A percentile compares a stretch with the other conserved stretches of the same genome.
Conservation (phyloP, 192 early-diverging fungal genomes). For the Chytriomyces hyalinus region DNA sequence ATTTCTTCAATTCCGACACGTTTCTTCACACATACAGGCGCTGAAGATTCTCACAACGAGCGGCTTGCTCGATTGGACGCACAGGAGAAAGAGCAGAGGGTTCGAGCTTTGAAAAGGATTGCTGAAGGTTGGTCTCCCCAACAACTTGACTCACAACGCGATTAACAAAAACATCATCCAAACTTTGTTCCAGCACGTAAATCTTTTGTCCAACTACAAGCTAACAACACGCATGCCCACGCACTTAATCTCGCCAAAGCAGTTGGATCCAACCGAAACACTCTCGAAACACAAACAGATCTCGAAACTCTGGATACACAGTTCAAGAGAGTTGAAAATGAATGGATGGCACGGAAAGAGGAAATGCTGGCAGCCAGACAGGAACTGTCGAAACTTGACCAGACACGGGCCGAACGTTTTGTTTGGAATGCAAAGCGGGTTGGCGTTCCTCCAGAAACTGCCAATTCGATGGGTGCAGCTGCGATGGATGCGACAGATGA, state of each 20-base stretch:
- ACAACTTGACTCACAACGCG: background rate
- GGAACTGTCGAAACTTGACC: slow-evolving; percentile 40
- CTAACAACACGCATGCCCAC: slow-evolving; percentile 20
- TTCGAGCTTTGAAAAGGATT: slow-evolving; percentile 43
- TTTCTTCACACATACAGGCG: slow-evolving; percentile 28
- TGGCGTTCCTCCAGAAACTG: slow-evolving; percentile 6
- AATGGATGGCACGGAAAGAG: slow-evolving; percentile 48
- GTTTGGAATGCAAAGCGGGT: slow-evolving; percentile 21
- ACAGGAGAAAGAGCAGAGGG: slow-evolving; percentile 51
- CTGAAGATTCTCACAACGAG: slow-evolving; percentile 34
- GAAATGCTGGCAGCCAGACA: slow-evolving; percentile 45
- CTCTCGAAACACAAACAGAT: slow-evolving; percentile 17
- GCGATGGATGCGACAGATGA: background rate
- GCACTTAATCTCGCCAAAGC: slow-evolving; percentile 28
- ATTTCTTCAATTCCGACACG: background rate
- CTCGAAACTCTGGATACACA: slow-evolving; percentile 12
- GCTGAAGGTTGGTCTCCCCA: slow-evolving; percentile 44
- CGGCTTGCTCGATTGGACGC: slow-evolving; percentile 40
- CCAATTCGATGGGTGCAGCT: background rate
- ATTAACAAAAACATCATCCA: background rate
- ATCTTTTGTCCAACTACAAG: slow-evolving; percentile 39
- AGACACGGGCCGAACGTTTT: slow-evolving; percentile 32
- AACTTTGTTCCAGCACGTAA: slow-evolving; percentile 36
- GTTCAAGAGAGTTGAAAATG: slow-evolving; percentile 51
- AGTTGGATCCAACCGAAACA: slow-evolving; percentile 39